Evolutionary conservation across 805 yeast species (phyloP), one percentile per base, ranked within the genome.

Genomic region (Candida ulmi): DNA sequence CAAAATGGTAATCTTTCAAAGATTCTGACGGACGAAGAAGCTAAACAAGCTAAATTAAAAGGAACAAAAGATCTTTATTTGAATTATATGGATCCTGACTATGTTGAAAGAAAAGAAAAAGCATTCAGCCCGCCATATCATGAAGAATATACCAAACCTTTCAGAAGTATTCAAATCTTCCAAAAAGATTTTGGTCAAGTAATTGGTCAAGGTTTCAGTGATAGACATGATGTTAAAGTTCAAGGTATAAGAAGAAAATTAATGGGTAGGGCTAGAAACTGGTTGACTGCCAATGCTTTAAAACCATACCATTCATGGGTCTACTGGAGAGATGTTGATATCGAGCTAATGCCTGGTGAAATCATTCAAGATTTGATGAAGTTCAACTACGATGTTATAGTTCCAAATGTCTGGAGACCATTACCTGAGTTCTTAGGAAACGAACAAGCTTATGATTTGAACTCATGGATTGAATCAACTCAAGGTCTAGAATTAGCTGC

Each of bases 341-440:
- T 85, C 37, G 95, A 85, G 54, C 69, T 83, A n/a, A 78, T 85
- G 48, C 90, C 91, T 0, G 88, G 87, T 6, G 70, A 80, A 31
- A 81, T 85, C 36, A 75, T 85, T 44, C 80, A 85, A 60, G 80
- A 74, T 53, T 66, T 85, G 62, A 84, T 85, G 91, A 71, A 73
- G 46, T 69, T 68, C 45, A 73, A 75, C 47, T 80, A 71, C 55
- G 95, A 85, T 54, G 83, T 85, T 13, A 69, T 85, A 59, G 73
- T 83, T 30, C 95, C 88, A 23, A 88, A 93, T 55, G 96, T 93
- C 26, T 93, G 99, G 99, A 74, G 99, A 52, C 99, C 98, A 2
- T 70, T 93, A 45, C 99, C 99, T 3, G 83, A 80, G 34, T 93
- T 90, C 63, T 73, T 93, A 46, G 95, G 93, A 16, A 76, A 78